Base-by-base conservation (phyloP, 129 eudicot species). In the Tanacetum coccineum region DNA sequence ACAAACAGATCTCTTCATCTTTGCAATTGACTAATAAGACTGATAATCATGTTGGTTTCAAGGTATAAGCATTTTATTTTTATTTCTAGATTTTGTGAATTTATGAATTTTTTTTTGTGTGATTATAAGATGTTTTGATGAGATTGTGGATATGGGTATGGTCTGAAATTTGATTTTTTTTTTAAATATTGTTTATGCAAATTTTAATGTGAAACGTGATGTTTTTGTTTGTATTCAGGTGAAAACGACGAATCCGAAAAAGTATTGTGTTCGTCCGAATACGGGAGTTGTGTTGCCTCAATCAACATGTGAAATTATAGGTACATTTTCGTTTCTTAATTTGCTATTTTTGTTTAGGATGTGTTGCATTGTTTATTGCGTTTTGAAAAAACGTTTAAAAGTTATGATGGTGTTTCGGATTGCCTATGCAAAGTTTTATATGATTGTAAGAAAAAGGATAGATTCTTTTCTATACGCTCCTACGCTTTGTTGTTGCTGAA, bases 231-330 rank as follows among this genome's bases (percentile, higher is more conserved):
- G 5, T 75, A 45, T 69, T 36, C 0, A 91, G 98, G 96, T 91
- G 60, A 91, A 91, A 71, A 91, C 98, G 6, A 91, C 98, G 65
- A 91, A 91, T 83, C 97, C 97, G 12, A 91, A 91, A 84, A 91
- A 91, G 74, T 91, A 91, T 66, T 87, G 98, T 59, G 98, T 88
- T 59, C 90, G 98, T 66, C 98, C 98, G 0, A 91, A 91, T 72
- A 88, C 95, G 3, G 98, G 98, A 49, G 80, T 91, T 74, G 95
- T 91, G 70, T 65, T 70, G 77, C 96, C 98, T 50, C 80, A 76
- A 73, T 83, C 91, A 32, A 81, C 88, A 66, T 87, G 95, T 78
- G 96, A 91, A 63, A 74, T 91, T 14, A 82, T 78, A 76, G 98
- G 98, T 91, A 75, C 64, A 52, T 72, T 30, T 32, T 13, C 62